A percentile compares a stretch with the other conserved stretches of the same genome.
Conservation (phyloP, 2,329 filamentous ascomycete species). For the Coniochaeta prunicola region DNA sequence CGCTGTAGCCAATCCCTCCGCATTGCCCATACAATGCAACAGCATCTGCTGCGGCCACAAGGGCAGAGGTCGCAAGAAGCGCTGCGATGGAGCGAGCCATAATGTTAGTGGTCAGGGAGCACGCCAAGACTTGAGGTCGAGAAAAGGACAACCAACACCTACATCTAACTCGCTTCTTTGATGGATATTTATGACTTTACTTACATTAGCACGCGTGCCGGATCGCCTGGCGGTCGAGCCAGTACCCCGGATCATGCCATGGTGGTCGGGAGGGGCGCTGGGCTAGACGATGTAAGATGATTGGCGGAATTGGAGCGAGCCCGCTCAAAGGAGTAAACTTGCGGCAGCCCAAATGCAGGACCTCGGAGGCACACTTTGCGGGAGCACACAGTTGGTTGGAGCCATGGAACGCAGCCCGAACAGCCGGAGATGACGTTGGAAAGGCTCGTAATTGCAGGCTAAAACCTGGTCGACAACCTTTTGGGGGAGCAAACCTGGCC, state of each 20-base stretch:
- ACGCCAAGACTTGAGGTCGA: neutral
- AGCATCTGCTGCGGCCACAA: slow-evolving; percentile 6
- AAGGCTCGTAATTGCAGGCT: neutral
- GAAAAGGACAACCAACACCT: neutral
- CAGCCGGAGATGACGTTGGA: slow-evolving; percentile 1
- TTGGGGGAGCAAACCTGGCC: no score
- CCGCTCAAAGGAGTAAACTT: neutral
- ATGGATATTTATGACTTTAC: neutral
- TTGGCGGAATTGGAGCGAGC: slow-evolving; percentile 13
- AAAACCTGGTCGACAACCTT: no score
- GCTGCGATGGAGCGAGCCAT: neutral
- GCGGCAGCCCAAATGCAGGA: slow-evolving; percentile 14
- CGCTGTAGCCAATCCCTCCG: slow-evolving; percentile 10
- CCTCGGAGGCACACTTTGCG: slow-evolving; percentile 13
- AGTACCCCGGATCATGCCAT: neutral
- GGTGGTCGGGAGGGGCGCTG: neutral
- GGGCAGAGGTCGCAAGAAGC: neutral
- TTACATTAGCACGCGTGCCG: neutral
- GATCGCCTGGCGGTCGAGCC: neutral
- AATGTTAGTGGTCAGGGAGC: neutral
- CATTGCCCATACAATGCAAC: slow-evolving; percentile 10
- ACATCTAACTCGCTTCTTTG: neutral
- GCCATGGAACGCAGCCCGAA: neutral
- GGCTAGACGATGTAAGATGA: slow-evolving; percentile 13
- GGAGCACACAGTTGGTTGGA: neutral